Evolutionary conservation across 306 rosid species (phyloP).

Genomic region (Cicer arietinum): DNA sequence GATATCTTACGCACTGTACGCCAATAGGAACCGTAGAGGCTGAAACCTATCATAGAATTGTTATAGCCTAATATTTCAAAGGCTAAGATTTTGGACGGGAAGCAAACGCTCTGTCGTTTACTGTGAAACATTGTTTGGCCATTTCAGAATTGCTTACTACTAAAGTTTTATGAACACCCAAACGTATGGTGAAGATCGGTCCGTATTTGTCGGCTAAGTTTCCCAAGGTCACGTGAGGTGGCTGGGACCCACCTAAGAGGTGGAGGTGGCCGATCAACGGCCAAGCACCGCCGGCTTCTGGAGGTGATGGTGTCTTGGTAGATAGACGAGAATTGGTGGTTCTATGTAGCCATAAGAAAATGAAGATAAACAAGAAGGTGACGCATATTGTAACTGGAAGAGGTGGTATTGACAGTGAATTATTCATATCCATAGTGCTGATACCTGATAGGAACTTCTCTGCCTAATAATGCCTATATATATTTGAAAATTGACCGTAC

Average conservation of each 20-base stretch:
- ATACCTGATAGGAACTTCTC: neutral
- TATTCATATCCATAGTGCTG: neutral
- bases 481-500: neutral
- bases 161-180: constrained; percentile 38
- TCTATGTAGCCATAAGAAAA: neutral
- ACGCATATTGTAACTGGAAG: neutral
- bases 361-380: neutral
- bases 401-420: neutral
- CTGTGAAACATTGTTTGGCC: constrained; percentile 46
- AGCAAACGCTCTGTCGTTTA: constrained; percentile 44
- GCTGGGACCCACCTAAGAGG: neutral
- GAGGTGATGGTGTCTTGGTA: constrained; percentile 22
- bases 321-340: too few species aligned
- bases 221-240: neutral
- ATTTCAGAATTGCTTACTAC: constrained; percentile 37
- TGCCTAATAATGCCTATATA: neutral
- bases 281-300: constrained; percentile 42
- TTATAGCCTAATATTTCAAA: constrained; percentile 39
- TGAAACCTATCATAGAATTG: constrained; percentile 42
- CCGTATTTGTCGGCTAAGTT: constrained; percentile 16
- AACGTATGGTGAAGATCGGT: constrained; percentile 36
- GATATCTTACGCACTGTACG: constrained; percentile 51
- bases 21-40: constrained; percentile 54
- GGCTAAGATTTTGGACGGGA: constrained; percentile 44
- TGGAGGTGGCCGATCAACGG: constrained; percentile 52